Base-by-base conservation (phyloP, 345 rosid species). In the Sonneratia alba region DNA sequence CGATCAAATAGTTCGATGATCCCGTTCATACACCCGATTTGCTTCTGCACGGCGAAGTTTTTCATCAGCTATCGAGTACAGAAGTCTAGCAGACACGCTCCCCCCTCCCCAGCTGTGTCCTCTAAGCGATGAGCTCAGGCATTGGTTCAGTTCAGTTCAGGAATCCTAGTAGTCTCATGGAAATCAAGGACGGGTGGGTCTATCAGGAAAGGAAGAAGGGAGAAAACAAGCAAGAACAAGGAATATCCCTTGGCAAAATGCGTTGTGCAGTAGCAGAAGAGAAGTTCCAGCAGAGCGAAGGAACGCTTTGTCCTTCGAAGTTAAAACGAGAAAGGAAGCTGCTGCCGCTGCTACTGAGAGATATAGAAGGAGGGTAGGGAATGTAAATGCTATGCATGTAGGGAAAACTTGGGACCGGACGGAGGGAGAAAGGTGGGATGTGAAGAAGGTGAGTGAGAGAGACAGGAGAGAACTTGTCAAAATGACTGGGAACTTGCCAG, bases 1-100 rank as follows among this genome's bases (percentile, higher is more conserved):
- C 88, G 86, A 79, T 85, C 88, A 72, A 93, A 91, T 69, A 91
- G 85, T 45, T 91, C 91, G 72, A 91, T 85, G 72, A 94, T 83
- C 57, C 97, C 96, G 77, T 85, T 82, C 88, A 91, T 91, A 77
- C 98, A 94, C 63, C 98, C 96, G 76, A 91, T 80, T 64, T 91
- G 97, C 81, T 86, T 91, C 61, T 79, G 87, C 78, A 86, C 80
- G 78, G 83, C 87, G 75, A 91, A 84, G 66, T 84, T 87, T 27
- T 71, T 93, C 96, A 69, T 91, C 98, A 37, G 96, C 79, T 40
- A 87, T 72, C 70, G 85, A 78, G 80, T 83, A 75, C 36, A 87
- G 68, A 70, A 83, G 80, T 79, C 88, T 88, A 0, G 92, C 82
- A 73, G 97, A 83, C 98, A 93, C 89, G 22, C 7, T 59, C 3